Base-by-base conservation (phyloP, 371 early-diverging fungal genomes). In the Mortierella sp. region DNA sequence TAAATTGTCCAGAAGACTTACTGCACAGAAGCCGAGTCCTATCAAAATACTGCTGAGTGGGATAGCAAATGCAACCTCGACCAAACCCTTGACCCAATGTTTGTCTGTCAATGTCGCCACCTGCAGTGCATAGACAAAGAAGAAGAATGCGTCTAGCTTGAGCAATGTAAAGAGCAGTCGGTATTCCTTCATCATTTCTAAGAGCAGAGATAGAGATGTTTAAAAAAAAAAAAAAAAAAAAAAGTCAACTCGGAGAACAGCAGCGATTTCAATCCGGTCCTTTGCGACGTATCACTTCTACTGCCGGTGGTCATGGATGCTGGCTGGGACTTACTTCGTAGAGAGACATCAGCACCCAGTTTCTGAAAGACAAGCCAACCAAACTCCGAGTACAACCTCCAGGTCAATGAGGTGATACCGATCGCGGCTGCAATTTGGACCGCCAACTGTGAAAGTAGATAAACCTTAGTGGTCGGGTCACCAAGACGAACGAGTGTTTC, bases 111-210 rank as follows among this genome's bases (percentile, higher is more conserved):
- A 45, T 12, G 68, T 59, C 15, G 67, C 76, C 16, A 75, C 50
- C n/a, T 70, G 71, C 14, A 75, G 66, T 7, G 76, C 76, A 25
- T 75, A 75, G n/a, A 66, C 76, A 43, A 75, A 57, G 56, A 75
- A 75, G 67, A 75, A 70, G 53, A 75, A 75, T 21, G 76, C 70
- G 57, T 75, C 76, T 64, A 75, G 43, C 18, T 75, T 75, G 46
- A 75, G 53, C 21, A 75, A 44, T 1, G 76, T 75, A 30, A 75
- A 75, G 30, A 75, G 21, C 19, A 75, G n/a, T 2, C 76, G 66
- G 18, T 75, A 75, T 28, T 75, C 76, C 37, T 75, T 75, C 76
- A 75, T 70, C 76, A 75, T 75, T 43, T 71, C 76, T 75, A 56
- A 12, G 15, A 7, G 45, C 18, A 29, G n/a, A 47, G 18, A 51